Percentiles rank a stretch among this genome's conserved stretches.
Evolutionary conservation across 768 basidiomycete genomes (phyloP).

Genomic region (Udeniomyces megalosporus): DNA sequence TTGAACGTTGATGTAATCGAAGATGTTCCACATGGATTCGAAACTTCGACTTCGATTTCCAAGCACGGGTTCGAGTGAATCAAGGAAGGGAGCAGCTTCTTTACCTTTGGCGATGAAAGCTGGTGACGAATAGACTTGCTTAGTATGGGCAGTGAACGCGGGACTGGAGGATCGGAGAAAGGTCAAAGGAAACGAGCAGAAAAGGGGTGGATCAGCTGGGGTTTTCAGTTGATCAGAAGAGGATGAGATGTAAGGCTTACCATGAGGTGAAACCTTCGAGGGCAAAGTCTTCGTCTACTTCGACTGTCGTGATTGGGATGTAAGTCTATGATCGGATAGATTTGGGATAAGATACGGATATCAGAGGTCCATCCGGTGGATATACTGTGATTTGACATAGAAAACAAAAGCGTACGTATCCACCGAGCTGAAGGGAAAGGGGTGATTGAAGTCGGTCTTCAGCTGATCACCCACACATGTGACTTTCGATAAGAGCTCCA

Average conservation of each 20-base stretch:
- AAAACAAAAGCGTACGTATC: conserved; percentile 18
- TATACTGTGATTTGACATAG: too few relatives aligned
- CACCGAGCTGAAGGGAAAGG: not conserved
- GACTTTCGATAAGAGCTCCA: too few relatives aligned
- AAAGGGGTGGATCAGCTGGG: too few relatives aligned
- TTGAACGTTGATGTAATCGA: conserved; percentile 53
- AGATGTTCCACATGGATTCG: conserved; percentile 21
- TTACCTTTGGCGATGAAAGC: conserved; percentile 34
- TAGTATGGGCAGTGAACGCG: conserved; percentile 20
- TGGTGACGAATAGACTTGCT: conserved; percentile 47
- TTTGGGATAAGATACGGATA: too few relatives aligned
- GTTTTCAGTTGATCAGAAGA: too few relatives aligned
- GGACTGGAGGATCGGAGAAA: conserved; percentile 29
- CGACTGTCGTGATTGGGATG: conserved; percentile 41
- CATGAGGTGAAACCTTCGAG: conserved; percentile 54
- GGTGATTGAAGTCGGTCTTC: conserved; percentile 29
- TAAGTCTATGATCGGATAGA: too few relatives aligned
- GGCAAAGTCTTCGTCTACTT: conserved; percentile 45
- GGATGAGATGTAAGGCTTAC: too few relatives aligned
- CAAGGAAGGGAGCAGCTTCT: conserved; percentile 18
- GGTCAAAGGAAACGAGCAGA: conserved; percentile 31
- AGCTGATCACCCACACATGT: too few relatives aligned
- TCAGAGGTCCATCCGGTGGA: too few relatives aligned
- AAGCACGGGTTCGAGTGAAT: conserved; percentile 15
- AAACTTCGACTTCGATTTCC: conserved; percentile 19